Conservation (phyloP, 179 eudicot genomes). For the Pouteria campechiana region DNA sequence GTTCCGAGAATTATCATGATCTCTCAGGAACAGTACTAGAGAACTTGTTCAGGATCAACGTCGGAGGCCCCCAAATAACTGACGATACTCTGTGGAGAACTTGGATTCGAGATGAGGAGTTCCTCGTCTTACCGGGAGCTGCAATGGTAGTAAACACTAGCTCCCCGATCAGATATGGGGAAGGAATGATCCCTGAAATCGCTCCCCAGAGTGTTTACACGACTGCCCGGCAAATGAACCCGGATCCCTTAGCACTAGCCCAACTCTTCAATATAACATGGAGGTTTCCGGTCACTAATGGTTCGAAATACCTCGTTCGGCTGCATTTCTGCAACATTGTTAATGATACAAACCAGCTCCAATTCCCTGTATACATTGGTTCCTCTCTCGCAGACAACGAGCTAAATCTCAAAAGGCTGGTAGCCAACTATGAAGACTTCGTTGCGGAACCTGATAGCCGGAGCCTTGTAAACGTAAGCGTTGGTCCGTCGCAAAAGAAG, state of each 20-base stretch:
- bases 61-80: conserved; percentile 58
- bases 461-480: conserved; percentile 17
- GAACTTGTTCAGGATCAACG: conserved; percentile 55
- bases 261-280: conserved; percentile 43
- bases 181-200: conserved; percentile 24
- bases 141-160: conserved; percentile 20
- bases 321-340: conserved; percentile 44
- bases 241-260: conserved; percentile 19
- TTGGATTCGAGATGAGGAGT: conserved; percentile 54
- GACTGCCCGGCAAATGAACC: conserved; percentile 22
- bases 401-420: conserved; percentile 23
- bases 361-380: conserved; percentile 29
- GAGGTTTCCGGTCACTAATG: conserved; percentile 31
- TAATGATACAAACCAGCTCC: conserved; percentile 5
- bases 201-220: conserved; percentile 34
- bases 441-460: conserved; percentile 8
- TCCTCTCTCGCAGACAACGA: conserved; percentile 22
- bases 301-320: conserved; percentile 34
- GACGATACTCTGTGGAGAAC: conserved; percentile 63
- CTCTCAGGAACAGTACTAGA: conserved; percentile 39
- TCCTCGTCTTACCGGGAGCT: conserved; percentile 17
- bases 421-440: conserved; percentile 22
- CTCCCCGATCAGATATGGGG: conserved; percentile 37
- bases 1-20: conserved; percentile 28
- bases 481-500: conserved; percentile 22